Conservation (phyloP, 1,284 basidiomycete species). For the Grifola frondosa region DNA sequence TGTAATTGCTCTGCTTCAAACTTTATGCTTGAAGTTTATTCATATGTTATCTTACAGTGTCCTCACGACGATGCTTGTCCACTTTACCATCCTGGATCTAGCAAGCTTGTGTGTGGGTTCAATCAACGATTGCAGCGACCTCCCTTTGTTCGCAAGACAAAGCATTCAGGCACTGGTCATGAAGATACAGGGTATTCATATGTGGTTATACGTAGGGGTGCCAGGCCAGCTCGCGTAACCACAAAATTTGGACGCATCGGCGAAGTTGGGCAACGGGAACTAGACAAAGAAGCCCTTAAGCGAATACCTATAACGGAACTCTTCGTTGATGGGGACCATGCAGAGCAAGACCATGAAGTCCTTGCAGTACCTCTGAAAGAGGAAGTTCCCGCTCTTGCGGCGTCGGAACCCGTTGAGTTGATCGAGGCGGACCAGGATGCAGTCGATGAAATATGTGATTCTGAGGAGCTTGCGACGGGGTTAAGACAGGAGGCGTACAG, state of each 20-base stretch:
- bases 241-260: conserved; percentile 65
- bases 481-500: conserved; percentile 68
- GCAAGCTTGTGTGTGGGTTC: conserved; percentile 75
- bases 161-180: conserved; percentile 80
- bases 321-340: conserved; percentile 41
- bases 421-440: neutral
- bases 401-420: neutral
- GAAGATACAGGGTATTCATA: conserved; percentile 91
- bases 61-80: conserved; percentile 92
- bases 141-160: conserved; percentile 81
- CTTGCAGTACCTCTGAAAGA: neutral
- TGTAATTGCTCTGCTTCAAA: too few relatives aligned
- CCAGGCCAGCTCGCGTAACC: conserved; percentile 50
- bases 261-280: conserved; percentile 46
- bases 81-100: conserved; percentile 51
- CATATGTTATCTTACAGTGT: conserved; percentile 53
- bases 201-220: conserved; percentile 82
- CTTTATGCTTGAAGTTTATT: neutral
- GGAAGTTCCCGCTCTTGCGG: neutral
- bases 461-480: conserved; percentile 42
- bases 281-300: conserved; percentile 39
- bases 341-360: neutral
- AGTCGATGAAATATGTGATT: neutral
- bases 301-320: conserved; percentile 41
- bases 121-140: conserved; percentile 87